Evolutionary conservation across 345 rosid genomes (phyloP).

Genomic region (Salix brachista): DNA sequence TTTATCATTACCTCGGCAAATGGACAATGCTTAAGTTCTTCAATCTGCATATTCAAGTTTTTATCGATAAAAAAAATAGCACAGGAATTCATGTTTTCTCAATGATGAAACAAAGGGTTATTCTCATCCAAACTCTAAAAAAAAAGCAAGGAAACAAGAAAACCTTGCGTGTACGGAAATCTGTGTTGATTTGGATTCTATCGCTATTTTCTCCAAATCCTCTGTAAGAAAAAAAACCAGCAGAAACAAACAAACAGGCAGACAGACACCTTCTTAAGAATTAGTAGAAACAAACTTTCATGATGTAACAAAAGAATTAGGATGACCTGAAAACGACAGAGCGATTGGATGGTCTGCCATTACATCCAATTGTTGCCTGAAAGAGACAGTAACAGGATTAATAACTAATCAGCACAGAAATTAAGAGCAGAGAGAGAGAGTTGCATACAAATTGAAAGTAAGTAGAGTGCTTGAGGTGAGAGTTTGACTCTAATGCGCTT

Average conservation of each 20-base stretch:
- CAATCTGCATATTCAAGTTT: conserved; percentile 44
- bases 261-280: not conserved
- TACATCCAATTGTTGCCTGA: conserved; percentile 73
- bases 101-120: not conserved
- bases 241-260: not conserved
- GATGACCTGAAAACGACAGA: conserved; percentile 72
- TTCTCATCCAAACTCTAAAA: not conserved
- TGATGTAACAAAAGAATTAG: not conserved
- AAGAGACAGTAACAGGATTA: conserved; percentile 7
- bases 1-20: conserved; percentile 63
- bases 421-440: not conserved
- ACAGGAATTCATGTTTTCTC: not conserved
- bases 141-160: not conserved
- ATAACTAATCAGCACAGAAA: not conserved
- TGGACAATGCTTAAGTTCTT: conserved; percentile 74
- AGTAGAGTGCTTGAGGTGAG: conserved; percentile 60
- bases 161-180: conserved; percentile 68
- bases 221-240: conserved; percentile 29
- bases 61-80: not conserved
- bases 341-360: conserved; percentile 82
- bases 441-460: conserved; percentile 57
- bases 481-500: conserved; percentile 58
- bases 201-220: conserved; percentile 71
- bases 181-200: conserved; percentile 61
- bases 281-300: not conserved